Evolutionary conservation across 2,329 filamentous ascomycete species (phyloP), one percentile per base, ranked within the genome.

Genomic region (Pestalotiopsis fici): DNA sequence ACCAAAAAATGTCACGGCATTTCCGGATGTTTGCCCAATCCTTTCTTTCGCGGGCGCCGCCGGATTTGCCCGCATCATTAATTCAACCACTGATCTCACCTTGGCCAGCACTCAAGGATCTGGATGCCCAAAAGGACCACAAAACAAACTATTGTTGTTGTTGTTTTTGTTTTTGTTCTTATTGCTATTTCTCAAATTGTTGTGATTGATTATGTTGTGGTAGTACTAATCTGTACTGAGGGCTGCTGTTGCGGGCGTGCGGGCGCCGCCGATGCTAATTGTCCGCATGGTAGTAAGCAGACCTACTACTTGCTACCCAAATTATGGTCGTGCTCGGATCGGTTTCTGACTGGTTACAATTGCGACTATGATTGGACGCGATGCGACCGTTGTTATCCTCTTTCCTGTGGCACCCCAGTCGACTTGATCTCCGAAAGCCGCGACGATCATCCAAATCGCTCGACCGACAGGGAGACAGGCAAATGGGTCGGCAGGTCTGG

Each of bases 371-470:
- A 64, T 64, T 62, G 59, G 39, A 43, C 23, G 23, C 57, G 31
- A 60, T 60, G 27, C 57, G 27, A 31, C 28, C 43, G 43, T 50
- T 50, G n/a, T 31, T 60, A 60, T 60, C 57, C 27, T 37, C 57
- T 31, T 60, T 31, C 31, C 21, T 60, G 27, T 37, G 25, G 21
- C 6, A 9, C 61, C 61, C 25, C 47, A 21, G 25, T 47, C 59
- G 35, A 57, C 50, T 50, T 56, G 65, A 67, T 64, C 65, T 64
- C 43, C 59, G 65, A 63, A 50, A 64, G 59, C 65, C 65, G 47
- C 60, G 59, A 37, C 60, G 65, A 64, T 67, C 60, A 64, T 67
- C 43, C 57, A 64, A 67, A 60, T 60, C 57, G 47, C 54, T 66
- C 60, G 57, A 50, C 65, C 62, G 64, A 56, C 55, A 27, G 23